Percentiles rank a stretch among this genome's conserved stretches.
Evolutionary conservation across 78 protist species (phyloP).

Genomic region (Emiliania huxleyi): DNA sequence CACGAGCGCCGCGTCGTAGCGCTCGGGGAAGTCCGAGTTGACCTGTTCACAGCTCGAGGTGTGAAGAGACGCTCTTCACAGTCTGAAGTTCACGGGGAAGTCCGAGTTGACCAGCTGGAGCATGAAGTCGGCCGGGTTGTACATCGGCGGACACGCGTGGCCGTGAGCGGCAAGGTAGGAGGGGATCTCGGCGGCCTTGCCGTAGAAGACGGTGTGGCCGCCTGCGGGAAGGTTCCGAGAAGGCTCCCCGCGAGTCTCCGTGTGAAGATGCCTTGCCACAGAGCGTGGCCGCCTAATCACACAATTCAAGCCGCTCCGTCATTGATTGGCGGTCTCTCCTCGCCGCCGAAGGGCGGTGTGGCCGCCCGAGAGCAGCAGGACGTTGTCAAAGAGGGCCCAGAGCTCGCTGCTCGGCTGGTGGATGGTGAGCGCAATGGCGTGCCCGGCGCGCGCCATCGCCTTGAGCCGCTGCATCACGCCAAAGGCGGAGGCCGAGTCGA

Average conservation of each 20-base stretch:
- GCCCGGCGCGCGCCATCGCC: constrained; percentile 27
- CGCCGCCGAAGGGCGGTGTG: constrained; percentile 42
- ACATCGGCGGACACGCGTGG: not conserved
- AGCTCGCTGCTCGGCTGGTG: constrained; percentile 82
- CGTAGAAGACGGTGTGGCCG: constrained; percentile 57
- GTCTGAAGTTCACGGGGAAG: too few relatives aligned
- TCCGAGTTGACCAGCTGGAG: constrained; percentile 41
- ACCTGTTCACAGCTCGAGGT: too few relatives aligned
- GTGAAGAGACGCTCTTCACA: too few relatives aligned
- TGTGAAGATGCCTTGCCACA: too few relatives aligned
- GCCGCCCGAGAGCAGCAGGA: constrained; percentile 75
- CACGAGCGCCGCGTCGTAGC: too few relatives aligned
- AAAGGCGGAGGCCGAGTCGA: constrained; percentile 63
- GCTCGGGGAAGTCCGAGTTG: too few relatives aligned
- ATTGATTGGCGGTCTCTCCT: not conserved
- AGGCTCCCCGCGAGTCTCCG: too few relatives aligned
- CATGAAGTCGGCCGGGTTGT: constrained; percentile 71
- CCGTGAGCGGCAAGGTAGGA: constrained; percentile 40
- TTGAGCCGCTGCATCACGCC: not conserved
- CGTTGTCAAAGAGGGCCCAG: constrained; percentile 59
- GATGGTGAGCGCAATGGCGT: constrained; percentile 69
- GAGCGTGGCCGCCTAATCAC: too few relatives aligned
- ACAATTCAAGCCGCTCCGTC: constrained; percentile 18
- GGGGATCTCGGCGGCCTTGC: constrained; percentile 34
- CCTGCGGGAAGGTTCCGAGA: constrained; percentile 60